Evolutionary conservation across 2,329 filamentous ascomycete species (phyloP), one percentile per base, ranked within the genome.

Genomic region (Talaromyces funiculosus): DNA sequence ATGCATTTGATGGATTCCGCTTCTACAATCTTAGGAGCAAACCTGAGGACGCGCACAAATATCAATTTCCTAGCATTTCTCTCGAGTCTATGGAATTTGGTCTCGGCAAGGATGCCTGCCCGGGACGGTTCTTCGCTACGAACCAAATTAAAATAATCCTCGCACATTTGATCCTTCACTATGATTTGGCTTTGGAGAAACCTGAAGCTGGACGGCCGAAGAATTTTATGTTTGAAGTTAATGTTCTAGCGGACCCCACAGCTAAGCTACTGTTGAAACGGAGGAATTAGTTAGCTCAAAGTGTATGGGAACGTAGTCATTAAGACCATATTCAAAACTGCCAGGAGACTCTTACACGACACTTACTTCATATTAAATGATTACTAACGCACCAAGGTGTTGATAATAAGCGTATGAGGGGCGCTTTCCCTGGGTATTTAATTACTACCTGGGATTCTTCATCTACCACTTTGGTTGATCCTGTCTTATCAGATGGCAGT

Each of bases 51-150:
- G 55, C 29, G 29, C 55, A 58, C 5, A 49, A 47, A 49, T 49
- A 58, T 47, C 55, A 58, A 14, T 58, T 58, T 51, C 42, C 42
- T 16, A 58, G 42, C 42, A 58, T 49, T 29, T 47, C 42, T 47
- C 40, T 49, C 7, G 42, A 58, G 12, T 58, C 55, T 18, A 49
- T 58, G 55, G 55, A 47, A 16, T 58, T 58, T 20, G 83, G 84
- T 0, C 81, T 84, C 62, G 84, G 84, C 6, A 74, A 80, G 62
- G 82, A 86, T 67, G 67, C 70, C 29, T 73, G 71, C 58, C 69
- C 70, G 2, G 70, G 71, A 20, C 62, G 71, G n/a, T 72, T 69
- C 57, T 71, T 70, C 38, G 71, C 69, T 0, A 62, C 62, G 6
- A 62, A 65, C 42, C 60, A 67, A 62, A 62, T 68, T 16, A 73